phyloP scores from a whole-genome alignment of 768 basidiomycete species.

The Pisolithus orientalis region DNA sequence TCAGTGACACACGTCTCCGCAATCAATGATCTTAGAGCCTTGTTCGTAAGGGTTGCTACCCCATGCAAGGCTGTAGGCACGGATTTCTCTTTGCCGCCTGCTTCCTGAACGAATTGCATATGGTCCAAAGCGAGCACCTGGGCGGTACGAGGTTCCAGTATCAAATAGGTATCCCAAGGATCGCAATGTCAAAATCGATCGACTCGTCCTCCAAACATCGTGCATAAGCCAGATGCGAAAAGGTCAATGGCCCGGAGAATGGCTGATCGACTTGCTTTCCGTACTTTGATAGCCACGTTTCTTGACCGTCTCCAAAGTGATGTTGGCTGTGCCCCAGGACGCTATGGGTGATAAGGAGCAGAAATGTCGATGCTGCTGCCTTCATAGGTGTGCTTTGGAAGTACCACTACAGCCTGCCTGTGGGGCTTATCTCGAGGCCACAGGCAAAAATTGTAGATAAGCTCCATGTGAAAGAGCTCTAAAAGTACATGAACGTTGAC shows the following conservation, averaged over 20 bases:
- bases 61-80: constrained; percentile 70
- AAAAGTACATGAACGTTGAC: neutral
- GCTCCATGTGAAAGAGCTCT: neutral
- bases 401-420: too few species aligned
- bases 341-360: neutral
- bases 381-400: neutral
- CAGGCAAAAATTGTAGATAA: too few species aligned
- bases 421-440: too few species aligned
- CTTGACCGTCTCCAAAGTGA: constrained; percentile 9
- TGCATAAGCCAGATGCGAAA: constrained; percentile 74
- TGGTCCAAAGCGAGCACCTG: constrained; percentile 83
- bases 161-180: constrained; percentile 81
- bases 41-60: constrained; percentile 55
- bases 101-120: constrained; percentile 79
- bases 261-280: constrained; percentile 66
- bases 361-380: neutral
- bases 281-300: constrained; percentile 67
- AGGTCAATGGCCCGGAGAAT: constrained; percentile 77
- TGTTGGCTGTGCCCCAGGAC: constrained; percentile 9
- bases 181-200: constrained; percentile 61
- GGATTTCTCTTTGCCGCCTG: constrained; percentile 54
- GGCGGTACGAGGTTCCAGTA: constrained; percentile 49
- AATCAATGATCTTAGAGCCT: constrained; percentile 64
- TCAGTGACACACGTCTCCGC: constrained; percentile 58
- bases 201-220: constrained; percentile 60